phyloP scores from a whole-genome alignment of 306 rosid species.

The Malus orientalis region DNA sequence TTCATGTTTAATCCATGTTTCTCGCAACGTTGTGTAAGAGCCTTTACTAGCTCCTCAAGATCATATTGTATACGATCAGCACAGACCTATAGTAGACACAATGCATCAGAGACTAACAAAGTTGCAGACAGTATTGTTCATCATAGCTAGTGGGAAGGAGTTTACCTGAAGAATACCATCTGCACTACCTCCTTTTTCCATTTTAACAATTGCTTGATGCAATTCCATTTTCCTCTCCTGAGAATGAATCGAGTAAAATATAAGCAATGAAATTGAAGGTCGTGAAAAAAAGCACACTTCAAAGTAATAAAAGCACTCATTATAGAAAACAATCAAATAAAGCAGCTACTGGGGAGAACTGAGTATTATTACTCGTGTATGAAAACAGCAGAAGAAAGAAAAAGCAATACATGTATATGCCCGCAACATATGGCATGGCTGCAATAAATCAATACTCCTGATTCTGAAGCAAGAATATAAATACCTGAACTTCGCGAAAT shows the following conservation, averaged over 20 bases:
- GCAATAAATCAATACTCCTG: background rate
- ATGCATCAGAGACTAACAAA: slow-evolving; percentile 27
- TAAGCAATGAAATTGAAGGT: background rate
- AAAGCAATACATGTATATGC: background rate
- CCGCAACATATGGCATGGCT: background rate
- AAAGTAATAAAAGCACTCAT: background rate
- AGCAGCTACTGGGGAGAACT: background rate
- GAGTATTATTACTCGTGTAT: background rate
- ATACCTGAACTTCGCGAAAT: slow-evolving; percentile 85
- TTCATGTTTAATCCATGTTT: slow-evolving; percentile 71
- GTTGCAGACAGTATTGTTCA: background rate
- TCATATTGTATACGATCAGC: slow-evolving; percentile 90
- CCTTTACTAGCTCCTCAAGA: slow-evolving; percentile 72
- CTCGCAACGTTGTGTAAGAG: slow-evolving; percentile 75
- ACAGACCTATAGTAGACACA: slow-evolving; percentile 52
- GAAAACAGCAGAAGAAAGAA: background rate
- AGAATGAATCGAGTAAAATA: slow-evolving; percentile 3
- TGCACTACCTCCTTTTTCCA: slow-evolving; percentile 93
- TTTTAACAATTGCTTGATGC: slow-evolving; percentile 85
- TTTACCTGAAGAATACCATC: slow-evolving; percentile 98
- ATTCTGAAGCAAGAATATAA: slow-evolving; percentile 6
- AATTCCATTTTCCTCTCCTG: slow-evolving; percentile 82
- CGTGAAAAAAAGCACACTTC: background rate
- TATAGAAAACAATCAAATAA: background rate
- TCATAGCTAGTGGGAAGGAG: slow-evolving; percentile 3